These are phyloP conservation scores for Claviceps africana DNA, from an alignment of 2,329 filamentous ascomycete genomes.

Conservation along the genomic window DNA sequence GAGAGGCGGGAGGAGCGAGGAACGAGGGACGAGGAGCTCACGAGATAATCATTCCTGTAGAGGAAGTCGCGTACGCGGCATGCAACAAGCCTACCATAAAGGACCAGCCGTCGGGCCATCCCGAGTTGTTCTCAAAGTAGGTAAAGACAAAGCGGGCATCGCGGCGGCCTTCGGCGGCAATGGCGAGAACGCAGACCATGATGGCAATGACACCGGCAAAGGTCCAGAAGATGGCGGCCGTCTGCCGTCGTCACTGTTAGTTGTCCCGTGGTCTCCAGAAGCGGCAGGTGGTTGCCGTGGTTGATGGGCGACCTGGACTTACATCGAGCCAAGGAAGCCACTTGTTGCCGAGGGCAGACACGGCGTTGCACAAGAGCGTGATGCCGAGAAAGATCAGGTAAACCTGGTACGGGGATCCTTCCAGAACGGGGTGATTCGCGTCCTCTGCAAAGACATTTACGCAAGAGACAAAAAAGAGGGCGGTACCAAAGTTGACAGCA, in stretches of 20 bases:
- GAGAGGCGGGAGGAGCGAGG: constrained; percentile 11
- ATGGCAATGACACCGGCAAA: constrained; percentile 57
- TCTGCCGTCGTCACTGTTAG: constrained; percentile 20
- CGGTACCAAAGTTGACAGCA: constrained; percentile 71
- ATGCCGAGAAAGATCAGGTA: constrained; percentile 59
- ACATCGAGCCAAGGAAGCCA: constrained; percentile 58
- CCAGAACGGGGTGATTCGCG: constrained; percentile 29
- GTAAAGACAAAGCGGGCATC: constrained; percentile 49
- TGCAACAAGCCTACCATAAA: constrained; percentile 61
- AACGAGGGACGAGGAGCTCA: constrained; percentile 22
- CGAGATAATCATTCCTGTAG: constrained; percentile 69
- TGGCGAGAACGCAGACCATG: constrained; percentile 44
- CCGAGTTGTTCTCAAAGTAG: constrained; percentile 54
- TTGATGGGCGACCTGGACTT: constrained; percentile 21
- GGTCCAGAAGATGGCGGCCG: constrained; percentile 61
- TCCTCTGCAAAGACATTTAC: constrained; percentile 39
- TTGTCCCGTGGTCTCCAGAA: not conserved
- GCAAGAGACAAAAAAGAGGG: constrained; percentile 44
- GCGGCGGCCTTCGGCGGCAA: constrained; percentile 55
- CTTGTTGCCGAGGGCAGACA: constrained; percentile 53
- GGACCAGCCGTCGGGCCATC: constrained; percentile 58
- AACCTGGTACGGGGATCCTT: constrained; percentile 46
- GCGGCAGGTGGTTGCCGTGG: not conserved
- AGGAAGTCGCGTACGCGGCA: constrained; percentile 60
- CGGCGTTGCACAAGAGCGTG: constrained; percentile 48